Evolutionary conservation across 768 basidiomycete species (phyloP), one percentile per base, ranked within the genome.

Genomic region (Asterophora parasitica): DNA sequence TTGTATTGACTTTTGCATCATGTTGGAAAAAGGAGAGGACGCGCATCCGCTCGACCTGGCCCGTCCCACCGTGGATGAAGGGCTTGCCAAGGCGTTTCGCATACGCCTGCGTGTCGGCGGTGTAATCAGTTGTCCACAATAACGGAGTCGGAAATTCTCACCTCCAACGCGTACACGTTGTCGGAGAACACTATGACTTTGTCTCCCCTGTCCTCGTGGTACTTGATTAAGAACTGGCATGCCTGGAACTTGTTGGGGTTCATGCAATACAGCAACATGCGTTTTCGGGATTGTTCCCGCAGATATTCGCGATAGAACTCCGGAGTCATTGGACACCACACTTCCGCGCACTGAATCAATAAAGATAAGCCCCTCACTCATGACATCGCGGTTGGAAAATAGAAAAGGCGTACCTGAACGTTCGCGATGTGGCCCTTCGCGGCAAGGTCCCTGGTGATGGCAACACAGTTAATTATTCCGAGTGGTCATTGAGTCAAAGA

Each of bases 301-400:
- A 99, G 78, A 63, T 99, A 99, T 68, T 99, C 94, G 54, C 91
- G 83, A 66, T 98, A 99, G 65, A 99, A 99, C 64, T 98, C 94
- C 4, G 96, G 95, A 15, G 96, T 95, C 96, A 99, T 98, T 13
- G 92, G 91, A 63, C 96, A 99, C 96, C 96, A 99, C 7, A 99
- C 96, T 67, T 99, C 96, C 12, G 96, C 96, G 62, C 96, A 99
- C 91, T 98, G 58, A 16, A 50, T 16, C 41, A 43, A 34, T 41
- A 46, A 44, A 35, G 49, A 56, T 41, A 11, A 48, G 46, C 33
- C 49, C 33, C 23, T 49, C 23, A 37, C 37, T 28, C 42, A 40
- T 32, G 30, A 16, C 38, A 36, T 32, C 32, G 39, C 49, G 10
- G 11, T 20, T 6, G 34, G 16, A 30, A 17, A 34, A 36, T 8